Base-by-base conservation (phyloP, 441 rosid genomes). In the Erodium moschatum region DNA sequence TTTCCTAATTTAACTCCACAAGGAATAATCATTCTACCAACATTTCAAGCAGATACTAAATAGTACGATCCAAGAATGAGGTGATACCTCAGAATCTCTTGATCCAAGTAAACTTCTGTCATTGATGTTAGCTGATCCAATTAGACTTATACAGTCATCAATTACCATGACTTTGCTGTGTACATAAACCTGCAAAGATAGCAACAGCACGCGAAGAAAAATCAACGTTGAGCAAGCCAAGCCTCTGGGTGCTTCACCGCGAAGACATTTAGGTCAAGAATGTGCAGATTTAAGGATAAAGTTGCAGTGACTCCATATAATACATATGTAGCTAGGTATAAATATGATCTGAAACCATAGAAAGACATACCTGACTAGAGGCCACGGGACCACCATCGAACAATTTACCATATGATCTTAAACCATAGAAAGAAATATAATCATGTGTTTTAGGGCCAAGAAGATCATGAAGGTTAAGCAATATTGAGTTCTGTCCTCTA, bases 51-150 rank as follows among this genome's bases (percentile, higher is more conserved):
- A n/a, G n/a, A n/a, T n/a, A n/a, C n/a, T n/a, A n/a, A n/a, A n/a
- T n/a, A n/a, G n/a, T n/a, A n/a, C n/a, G n/a, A n/a, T n/a, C 42
- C 38, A 33, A 5, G 38, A 33, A 5, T 3, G 38, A 33, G 38
- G 6, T 5, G 6, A 38, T 0, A 38, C 98, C 99, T 95, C 99
- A 8, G 98, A 95, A 80, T 95, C 99, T 72, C 99, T 84, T 38
- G 99, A 90, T 72, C 99, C 99, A 65, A 95, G 97, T 72, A 95
- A 85, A 83, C 99, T 95, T 74, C 99, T 80, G 66, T 95, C 99
- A 60, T 95, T 95, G 63, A 95, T 90, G 74, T 92, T 95, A 72
- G 99, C 97, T 63, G 99, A 92, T 75, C 99, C 97, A 77, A 95
- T 79, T 79, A 95, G 74, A 35, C 89, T 75, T 50, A 81, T 75